Evolutionary conservation across 2,329 filamentous ascomycete species (phyloP).

Genomic region (Setomelanomma holmii): DNA sequence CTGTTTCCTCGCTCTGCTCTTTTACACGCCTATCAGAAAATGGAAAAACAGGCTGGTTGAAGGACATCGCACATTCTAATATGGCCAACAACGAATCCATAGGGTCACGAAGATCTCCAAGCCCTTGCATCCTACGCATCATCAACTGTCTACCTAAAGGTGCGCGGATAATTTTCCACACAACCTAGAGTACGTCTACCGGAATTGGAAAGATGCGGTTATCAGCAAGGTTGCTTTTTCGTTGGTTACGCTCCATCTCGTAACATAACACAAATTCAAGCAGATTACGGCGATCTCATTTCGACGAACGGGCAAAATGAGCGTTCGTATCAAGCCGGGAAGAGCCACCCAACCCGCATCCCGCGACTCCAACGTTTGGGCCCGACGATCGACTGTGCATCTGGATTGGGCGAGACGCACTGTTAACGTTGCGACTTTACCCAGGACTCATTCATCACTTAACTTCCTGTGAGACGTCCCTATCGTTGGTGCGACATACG

Average conservation of each 20-base stretch:
- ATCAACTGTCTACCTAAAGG: too few species aligned
- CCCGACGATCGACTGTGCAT: conserved; percentile 1
- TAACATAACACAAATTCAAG: conserved; percentile 8
- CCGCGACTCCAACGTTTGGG: conserved; percentile 10
- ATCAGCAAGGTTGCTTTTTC: conserved; percentile 8
- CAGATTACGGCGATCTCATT: conserved; percentile 2
- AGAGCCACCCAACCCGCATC: conserved; percentile 13
- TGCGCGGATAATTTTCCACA: too few species aligned
- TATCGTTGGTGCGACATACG: not conserved
- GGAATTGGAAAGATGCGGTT: too few species aligned
- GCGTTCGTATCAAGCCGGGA: conserved; percentile 16
- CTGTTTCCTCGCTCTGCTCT: not conserved
- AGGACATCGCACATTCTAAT: too few species aligned
- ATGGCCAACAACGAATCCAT: too few species aligned
- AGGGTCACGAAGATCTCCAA: too few species aligned
- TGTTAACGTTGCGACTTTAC: too few species aligned
- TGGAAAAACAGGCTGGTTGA: too few species aligned
- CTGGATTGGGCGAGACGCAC: too few species aligned
- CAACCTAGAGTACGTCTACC: not conserved
- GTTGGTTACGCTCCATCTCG: not conserved
- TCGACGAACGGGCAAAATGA: conserved; percentile 8
- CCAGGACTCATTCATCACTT: too few species aligned
- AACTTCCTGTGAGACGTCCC: not conserved
- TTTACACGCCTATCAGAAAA: too few species aligned
- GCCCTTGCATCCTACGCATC: too few species aligned